Evolutionary conservation across 352 stramenopile species (phyloP), one percentile per base, ranked within the genome.

Genomic region (Phytopythium ostracodes): DNA sequence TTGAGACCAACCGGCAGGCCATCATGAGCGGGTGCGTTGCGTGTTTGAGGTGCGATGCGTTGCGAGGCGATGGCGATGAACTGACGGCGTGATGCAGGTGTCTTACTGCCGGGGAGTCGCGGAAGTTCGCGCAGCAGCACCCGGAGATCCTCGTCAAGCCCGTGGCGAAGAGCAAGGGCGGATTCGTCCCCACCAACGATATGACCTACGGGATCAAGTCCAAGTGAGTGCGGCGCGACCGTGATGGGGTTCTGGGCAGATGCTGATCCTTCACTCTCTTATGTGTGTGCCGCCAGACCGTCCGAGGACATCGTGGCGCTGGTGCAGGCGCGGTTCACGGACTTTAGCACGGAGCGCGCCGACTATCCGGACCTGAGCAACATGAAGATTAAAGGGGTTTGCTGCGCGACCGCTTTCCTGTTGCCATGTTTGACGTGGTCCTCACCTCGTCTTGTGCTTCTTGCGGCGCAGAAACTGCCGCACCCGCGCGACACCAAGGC

Each of bases 381-480:
- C 61, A 92, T 92, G 81, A 89, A 81, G 70, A 82, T 77, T 56
- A 94, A 90, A 73, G 85, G 85, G 31, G 84, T 94, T 17, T 24
- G 15, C 24, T 40, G 8, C n/a, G 18, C 10, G 10, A 18, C 46
- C 7, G n/a, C n/a, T 20, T 24, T 17, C 29, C 25, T 2, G 4
- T 27, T 42, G 0, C 46, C n/a, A 17, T 17, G 15, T 31, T 36
- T 20, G 38, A 36, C 29, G 24, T 7, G 35, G 8, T n/a, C n/a
- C 15, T 47, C 27, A 57, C 25, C 17, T 9, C 24, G 1, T 62
- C 3, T 12, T 59, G 31, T 2, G 20, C 20, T 10, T 44, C 55
- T 8, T 14, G 27, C 10, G 50, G 18, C 42, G 56, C 40, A 92
- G 79, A 91, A 91, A 81, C 67, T 92, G 2, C 85, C 83, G 10